These are phyloP conservation scores for Xerocomellus chrysenteron DNA, from an alignment of 768 basidiomycete genomes.

Conservation along the genomic window DNA sequence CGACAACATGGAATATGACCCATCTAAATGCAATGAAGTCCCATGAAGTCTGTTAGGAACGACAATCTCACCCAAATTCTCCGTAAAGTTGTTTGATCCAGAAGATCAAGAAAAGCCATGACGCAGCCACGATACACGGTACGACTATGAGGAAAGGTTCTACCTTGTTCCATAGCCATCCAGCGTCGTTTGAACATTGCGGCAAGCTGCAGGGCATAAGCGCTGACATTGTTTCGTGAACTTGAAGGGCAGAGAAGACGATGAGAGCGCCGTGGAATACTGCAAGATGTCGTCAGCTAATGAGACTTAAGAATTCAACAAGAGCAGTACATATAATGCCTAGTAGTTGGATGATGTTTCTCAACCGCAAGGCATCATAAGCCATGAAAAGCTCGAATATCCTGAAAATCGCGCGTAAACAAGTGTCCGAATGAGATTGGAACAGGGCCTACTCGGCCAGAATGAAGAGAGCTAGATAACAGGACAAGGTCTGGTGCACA, in stretches of 20 bases:
- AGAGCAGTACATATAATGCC: slow-evolving; percentile 63
- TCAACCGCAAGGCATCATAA: slow-evolving; percentile 74
- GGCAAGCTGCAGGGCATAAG: slow-evolving; percentile 36
- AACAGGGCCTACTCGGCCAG: slow-evolving; percentile 64
- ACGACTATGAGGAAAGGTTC: slow-evolving; percentile 69
- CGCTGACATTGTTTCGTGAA: slow-evolving; percentile 70
- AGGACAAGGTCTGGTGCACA: slow-evolving; percentile 63
- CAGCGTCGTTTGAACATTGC: slow-evolving; percentile 49
- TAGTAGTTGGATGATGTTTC: slow-evolving; percentile 76
- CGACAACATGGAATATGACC: slow-evolving; percentile 89
- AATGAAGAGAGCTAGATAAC: slow-evolving; percentile 81
- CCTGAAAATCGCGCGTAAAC: slow-evolving; percentile 38
- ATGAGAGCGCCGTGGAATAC: slow-evolving; percentile 77
- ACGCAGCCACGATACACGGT: slow-evolving; percentile 64
- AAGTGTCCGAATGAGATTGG: not conserved
- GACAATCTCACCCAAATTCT: slow-evolving; percentile 71
- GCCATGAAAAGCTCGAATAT: slow-evolving; percentile 80
- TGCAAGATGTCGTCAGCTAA: slow-evolving; percentile 7
- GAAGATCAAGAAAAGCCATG: slow-evolving; percentile 67
- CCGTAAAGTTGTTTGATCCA: slow-evolving; percentile 68
- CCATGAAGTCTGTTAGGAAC: not conserved
- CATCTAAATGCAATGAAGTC: slow-evolving; percentile 49
- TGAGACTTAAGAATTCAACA: not conserved
- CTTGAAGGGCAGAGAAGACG: slow-evolving; percentile 72
- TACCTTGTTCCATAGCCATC: slow-evolving; percentile 59